Percentiles rank a stretch among this genome's conserved stretches.
Conservation (phyloP, 1,284 basidiomycete species). For the Baeospora myosura region DNA sequence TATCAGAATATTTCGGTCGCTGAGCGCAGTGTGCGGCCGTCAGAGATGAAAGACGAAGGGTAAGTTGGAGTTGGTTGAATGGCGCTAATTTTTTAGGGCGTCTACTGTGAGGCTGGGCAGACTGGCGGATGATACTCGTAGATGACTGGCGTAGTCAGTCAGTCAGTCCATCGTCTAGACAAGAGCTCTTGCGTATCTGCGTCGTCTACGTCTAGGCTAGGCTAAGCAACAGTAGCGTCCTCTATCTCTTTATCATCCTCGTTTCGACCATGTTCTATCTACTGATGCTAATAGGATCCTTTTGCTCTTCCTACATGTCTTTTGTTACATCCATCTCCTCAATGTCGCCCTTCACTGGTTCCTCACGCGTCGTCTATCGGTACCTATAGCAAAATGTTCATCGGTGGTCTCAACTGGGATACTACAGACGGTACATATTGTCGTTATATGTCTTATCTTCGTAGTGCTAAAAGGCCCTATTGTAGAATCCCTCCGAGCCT, state of each 20-base stretch:
- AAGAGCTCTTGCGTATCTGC: slow-evolving; percentile 53
- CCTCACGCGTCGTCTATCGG: slow-evolving; percentile 18
- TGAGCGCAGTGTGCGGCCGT: slow-evolving; percentile 73
- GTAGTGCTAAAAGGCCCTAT: slow-evolving; percentile 35
- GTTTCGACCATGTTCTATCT: slow-evolving; percentile 63
- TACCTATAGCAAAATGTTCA: slow-evolving; percentile 97
- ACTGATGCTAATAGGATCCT: slow-evolving; percentile 71
- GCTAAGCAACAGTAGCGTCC: slow-evolving; percentile 71
- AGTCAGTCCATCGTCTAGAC: slow-evolving; percentile 61
- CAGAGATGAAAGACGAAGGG: slow-evolving; percentile 99
- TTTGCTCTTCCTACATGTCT: slow-evolving; percentile 27
- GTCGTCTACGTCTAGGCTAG: slow-evolving; percentile 65
- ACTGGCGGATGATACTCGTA: slow-evolving; percentile 1
- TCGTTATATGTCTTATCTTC: slow-evolving; percentile 24
- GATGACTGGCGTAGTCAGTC: slow-evolving; percentile 45
- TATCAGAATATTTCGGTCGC: slow-evolving; percentile 39
- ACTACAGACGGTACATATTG: slow-evolving; percentile 72
- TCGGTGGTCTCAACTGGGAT: slow-evolving; percentile 94
- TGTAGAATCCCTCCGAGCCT: slow-evolving; percentile 74
- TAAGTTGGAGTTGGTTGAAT: slow-evolving; percentile 44
- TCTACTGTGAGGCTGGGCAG: neutral
- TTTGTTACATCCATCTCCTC: slow-evolving; percentile 21
- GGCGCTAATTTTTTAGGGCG: slow-evolving; percentile 3
- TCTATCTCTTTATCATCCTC: slow-evolving; percentile 47
- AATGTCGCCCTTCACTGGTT: slow-evolving; percentile 8